Evolutionary conservation across 192 early-diverging fungal genomes (phyloP).

Genomic region (Coemansia furcata): DNA sequence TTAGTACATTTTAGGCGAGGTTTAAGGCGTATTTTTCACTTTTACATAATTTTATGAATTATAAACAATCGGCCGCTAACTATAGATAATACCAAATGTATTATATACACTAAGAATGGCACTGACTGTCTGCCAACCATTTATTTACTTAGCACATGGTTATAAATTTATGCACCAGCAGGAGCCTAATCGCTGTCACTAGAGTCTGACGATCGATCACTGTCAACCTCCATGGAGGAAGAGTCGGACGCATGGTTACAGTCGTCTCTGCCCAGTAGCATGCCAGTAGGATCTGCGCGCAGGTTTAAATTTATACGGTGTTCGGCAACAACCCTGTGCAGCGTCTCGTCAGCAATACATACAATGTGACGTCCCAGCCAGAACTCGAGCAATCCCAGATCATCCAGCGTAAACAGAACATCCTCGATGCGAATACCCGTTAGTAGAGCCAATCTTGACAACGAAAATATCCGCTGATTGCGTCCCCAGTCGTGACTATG

Average conservation of each 20-base stretch:
- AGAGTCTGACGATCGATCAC: not conserved
- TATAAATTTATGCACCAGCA: too few relatives aligned
- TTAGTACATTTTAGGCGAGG: too few relatives aligned
- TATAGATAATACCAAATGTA: not conserved
- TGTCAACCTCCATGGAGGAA: not conserved
- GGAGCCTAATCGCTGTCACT: not conserved
- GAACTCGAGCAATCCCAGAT: conserved; percentile 57
- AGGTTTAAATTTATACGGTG: conserved; percentile 30
- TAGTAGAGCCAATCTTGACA: conserved; percentile 47
- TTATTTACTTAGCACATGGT: too few relatives aligned
- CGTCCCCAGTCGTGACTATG: conserved; percentile 13
- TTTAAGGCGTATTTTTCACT: too few relatives aligned
- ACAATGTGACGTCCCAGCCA: conserved; percentile 56
- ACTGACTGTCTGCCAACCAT: not conserved
- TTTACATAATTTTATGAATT: too few relatives aligned
- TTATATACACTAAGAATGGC: not conserved
- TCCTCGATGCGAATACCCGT: conserved; percentile 75
- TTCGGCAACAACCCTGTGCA: conserved; percentile 27
- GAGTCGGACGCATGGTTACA: not conserved
- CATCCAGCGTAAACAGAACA: conserved; percentile 62
- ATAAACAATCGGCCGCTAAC: too few relatives aligned
- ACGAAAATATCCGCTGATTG: conserved; percentile 41
- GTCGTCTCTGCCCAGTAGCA: conserved; percentile 12
- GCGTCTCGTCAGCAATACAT: conserved; percentile 40
- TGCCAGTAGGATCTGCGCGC: conserved; percentile 34